These are phyloP conservation scores for Podaxis carcinomalis DNA, from an alignment of 768 basidiomycete species.

Conservation along the genomic window DNA sequence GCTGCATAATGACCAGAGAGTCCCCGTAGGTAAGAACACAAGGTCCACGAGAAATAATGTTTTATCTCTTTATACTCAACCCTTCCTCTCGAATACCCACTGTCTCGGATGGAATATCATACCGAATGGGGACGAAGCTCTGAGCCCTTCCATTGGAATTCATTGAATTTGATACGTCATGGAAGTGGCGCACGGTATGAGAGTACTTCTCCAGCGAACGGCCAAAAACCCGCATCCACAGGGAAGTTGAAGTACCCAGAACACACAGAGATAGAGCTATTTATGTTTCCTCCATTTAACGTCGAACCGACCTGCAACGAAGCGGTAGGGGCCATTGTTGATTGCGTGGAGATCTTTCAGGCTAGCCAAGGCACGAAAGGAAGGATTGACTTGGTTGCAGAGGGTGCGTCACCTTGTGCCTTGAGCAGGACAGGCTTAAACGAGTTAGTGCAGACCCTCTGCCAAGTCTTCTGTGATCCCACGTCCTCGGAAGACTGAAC, in stretches of 20 bases:
- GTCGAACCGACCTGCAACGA: not conserved
- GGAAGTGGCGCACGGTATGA: constrained; percentile 18
- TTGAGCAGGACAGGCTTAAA: not conserved
- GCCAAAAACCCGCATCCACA: constrained; percentile 35
- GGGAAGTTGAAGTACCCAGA: not conserved
- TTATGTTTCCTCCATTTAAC: constrained; percentile 14
- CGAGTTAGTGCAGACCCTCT: too few relatives aligned
- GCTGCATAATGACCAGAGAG: not conserved
- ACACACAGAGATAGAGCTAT: constrained; percentile 13
- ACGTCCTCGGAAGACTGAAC: too few relatives aligned
- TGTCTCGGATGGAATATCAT: constrained; percentile 1
- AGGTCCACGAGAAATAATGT: not conserved
- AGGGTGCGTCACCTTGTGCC: not conserved
- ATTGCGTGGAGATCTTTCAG: not conserved
- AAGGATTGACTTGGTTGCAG: not conserved
- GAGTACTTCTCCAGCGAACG: constrained; percentile 25
- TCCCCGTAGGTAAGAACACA: not conserved
- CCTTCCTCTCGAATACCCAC: not conserved
- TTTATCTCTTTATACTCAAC: constrained; percentile 4
- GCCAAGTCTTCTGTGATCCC: too few relatives aligned
- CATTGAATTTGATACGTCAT: constrained; percentile 14
- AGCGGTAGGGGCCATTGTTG: not conserved
- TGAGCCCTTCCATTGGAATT: constrained; percentile 10
- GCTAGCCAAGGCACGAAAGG: not conserved
- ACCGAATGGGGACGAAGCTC: constrained; percentile 6